Conservation (phyloP, 2,329 filamentous ascomycete genomes). For the Lachnellula arida region DNA sequence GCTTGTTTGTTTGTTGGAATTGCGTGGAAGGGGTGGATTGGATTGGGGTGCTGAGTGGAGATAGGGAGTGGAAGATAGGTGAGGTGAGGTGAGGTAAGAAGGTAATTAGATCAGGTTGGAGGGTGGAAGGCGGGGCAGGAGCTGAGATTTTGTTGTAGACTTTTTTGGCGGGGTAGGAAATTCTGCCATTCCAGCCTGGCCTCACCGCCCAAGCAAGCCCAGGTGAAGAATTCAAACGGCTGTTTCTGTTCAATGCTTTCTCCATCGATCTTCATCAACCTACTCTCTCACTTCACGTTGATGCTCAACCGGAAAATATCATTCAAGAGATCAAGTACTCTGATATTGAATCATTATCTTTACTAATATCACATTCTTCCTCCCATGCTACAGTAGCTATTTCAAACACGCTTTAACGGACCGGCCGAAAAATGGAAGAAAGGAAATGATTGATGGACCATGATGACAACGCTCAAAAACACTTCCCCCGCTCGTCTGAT, state of each 20-base stretch:
- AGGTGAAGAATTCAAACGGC: not conserved
- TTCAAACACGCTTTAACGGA: constrained; percentile 11
- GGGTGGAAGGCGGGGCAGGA: not conserved
- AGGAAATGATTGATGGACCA: not conserved
- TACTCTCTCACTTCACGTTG: not conserved
- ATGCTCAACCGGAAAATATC: not conserved
- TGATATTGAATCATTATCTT: constrained; percentile 19
- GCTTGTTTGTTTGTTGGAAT: no score
- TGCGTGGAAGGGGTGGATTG: not conserved
- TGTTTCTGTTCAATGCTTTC: not conserved
- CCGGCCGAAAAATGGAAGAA: constrained; percentile 15
- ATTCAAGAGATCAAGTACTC: not conserved
- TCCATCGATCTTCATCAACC: not conserved
- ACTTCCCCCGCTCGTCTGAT: constrained; percentile 6
- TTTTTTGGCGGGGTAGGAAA: not conserved
- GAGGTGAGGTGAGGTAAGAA: no score
- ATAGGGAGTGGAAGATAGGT: no score
- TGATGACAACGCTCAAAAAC: constrained; percentile 4
- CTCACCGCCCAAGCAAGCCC: not conserved
- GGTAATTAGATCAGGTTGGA: no score
- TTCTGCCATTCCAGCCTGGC: not conserved
- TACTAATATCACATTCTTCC: constrained; percentile 13
- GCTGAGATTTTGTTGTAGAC: not conserved
- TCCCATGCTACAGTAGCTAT: constrained; percentile 1
- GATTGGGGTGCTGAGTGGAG: no score